Conservation (phyloP, 2,329 filamentous ascomycete species). For the Boeremia exigua region DNA sequence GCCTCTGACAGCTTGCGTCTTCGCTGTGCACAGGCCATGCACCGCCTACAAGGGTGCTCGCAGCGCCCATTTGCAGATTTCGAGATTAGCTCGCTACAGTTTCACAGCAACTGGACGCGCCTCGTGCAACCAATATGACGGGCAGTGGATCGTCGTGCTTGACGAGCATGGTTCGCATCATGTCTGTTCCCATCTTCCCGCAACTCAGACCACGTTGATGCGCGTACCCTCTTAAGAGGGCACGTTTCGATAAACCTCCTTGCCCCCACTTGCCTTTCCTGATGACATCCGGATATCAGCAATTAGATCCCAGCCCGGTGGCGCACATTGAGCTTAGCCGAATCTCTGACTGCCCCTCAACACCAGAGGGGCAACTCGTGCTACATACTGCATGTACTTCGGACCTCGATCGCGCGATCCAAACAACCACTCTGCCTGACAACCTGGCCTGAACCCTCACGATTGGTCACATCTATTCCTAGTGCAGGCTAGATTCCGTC, state of each 20-base stretch:
- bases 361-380: conserved; percentile 28
- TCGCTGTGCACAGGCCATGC: conserved; percentile 25
- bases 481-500: neutral
- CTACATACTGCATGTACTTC: conserved; percentile 1
- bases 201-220: conserved; percentile 8
- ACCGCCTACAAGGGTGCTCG: conserved; percentile 16
- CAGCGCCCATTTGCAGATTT: conserved; percentile 24
- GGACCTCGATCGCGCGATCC: conserved; percentile 11
- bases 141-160: conserved; percentile 4
- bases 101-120: conserved; percentile 18
- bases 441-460: neutral
- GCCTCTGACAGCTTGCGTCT: conserved; percentile 16
- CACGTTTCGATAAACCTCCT: conserved; percentile 22
- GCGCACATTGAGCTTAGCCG: conserved; percentile 8
- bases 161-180: conserved; percentile 8
- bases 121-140: conserved; percentile 7
- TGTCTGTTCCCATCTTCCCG: conserved; percentile 8
- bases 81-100: conserved; percentile 26
- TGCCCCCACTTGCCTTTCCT: conserved; percentile 39
- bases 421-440: conserved; percentile 4
- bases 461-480: neutral
- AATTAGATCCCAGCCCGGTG: conserved; percentile 27
- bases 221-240: conserved; percentile 8
- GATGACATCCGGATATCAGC: conserved; percentile 22
- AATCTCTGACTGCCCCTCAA: conserved; percentile 36